These are phyloP conservation scores for Naganishia liquefaciens DNA, from an alignment of 1,284 basidiomycete species.

Conservation along the genomic window DNA sequence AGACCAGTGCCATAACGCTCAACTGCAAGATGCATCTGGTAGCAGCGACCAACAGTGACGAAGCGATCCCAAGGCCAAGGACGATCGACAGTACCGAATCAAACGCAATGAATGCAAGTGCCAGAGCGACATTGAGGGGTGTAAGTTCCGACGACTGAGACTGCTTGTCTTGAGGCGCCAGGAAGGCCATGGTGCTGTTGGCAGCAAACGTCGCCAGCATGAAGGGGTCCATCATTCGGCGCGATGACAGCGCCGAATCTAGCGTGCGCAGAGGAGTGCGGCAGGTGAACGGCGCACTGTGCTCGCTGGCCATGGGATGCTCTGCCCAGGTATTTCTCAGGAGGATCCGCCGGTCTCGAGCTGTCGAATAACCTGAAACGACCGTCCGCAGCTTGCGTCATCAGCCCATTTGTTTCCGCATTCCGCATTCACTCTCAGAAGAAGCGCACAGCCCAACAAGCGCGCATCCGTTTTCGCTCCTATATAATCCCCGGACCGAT, in stretches of 20 bases:
- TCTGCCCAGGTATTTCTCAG: too few species aligned
- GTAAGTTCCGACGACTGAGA: slow-evolving; percentile 52
- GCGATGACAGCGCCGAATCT: neutral
- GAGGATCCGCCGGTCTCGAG: too few species aligned
- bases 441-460: slow-evolving; percentile 8
- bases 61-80: slow-evolving; percentile 69
- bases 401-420: neutral
- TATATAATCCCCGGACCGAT: slow-evolving; percentile 1
- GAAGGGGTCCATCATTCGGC: slow-evolving; percentile 11
- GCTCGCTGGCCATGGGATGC: too few species aligned
- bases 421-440: neutral
- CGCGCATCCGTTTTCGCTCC: slow-evolving; percentile 2
- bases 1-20: slow-evolving; percentile 66
- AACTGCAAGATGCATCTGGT: slow-evolving; percentile 75
- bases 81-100: slow-evolving; percentile 61
- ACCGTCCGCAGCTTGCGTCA: slow-evolving; percentile 23
- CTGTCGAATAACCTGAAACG: slow-evolving; percentile 13
- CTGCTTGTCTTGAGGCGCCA: slow-evolving; percentile 14
- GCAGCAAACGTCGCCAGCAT: neutral
- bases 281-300: neutral
- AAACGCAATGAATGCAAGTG: slow-evolving; percentile 66
- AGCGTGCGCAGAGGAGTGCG: neutral
- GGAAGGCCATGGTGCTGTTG: slow-evolving; percentile 11
- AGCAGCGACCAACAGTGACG: slow-evolving; percentile 68
- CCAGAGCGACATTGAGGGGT: slow-evolving; percentile 72